Conservation (phyloP, 148 eudicot genomes). For the Rhododendron mucronatum region DNA sequence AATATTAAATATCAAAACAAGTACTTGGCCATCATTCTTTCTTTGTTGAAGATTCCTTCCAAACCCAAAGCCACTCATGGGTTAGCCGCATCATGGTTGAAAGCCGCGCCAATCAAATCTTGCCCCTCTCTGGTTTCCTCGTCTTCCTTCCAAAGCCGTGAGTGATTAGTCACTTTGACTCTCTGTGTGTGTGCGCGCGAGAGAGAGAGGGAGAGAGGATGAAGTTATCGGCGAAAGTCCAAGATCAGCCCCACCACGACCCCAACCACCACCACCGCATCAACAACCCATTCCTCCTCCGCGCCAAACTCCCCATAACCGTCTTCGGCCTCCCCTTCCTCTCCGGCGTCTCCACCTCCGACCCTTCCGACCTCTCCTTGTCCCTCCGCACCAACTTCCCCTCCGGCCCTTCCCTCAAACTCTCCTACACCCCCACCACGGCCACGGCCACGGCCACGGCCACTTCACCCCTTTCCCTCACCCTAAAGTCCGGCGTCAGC, state of each 20-base stretch:
- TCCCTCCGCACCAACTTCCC: conserved; percentile 71
- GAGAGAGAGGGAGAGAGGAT: conserved; percentile 16
- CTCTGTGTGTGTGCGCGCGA: not conserved
- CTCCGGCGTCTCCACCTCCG: conserved; percentile 58
- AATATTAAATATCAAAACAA: too few species aligned
- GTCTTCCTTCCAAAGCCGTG: too few species aligned
- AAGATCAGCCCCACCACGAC: conserved; percentile 36
- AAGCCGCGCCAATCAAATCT: too few species aligned
- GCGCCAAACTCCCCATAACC: conserved; percentile 73
- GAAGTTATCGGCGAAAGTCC: conserved; percentile 58
- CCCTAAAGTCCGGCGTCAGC: conserved; percentile 74
- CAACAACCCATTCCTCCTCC: conserved; percentile 41
- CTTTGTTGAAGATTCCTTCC: too few species aligned
- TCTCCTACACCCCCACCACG: conserved; percentile 60
- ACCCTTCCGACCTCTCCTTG: conserved; percentile 65
- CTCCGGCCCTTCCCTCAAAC: conserved; percentile 70
- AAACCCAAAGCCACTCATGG: too few species aligned
- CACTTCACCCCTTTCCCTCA: conserved; percentile 39
- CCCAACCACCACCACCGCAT: conserved; percentile 20
- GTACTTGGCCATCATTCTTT: too few species aligned
- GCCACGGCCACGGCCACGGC: conserved; percentile 2
- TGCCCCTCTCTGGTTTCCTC: too few species aligned
- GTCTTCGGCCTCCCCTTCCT: conserved; percentile 67
- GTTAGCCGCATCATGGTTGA: too few species aligned
- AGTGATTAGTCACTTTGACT: not conserved